Conservation (phyloP, 305 asterid species). For the Vinca major region DNA sequence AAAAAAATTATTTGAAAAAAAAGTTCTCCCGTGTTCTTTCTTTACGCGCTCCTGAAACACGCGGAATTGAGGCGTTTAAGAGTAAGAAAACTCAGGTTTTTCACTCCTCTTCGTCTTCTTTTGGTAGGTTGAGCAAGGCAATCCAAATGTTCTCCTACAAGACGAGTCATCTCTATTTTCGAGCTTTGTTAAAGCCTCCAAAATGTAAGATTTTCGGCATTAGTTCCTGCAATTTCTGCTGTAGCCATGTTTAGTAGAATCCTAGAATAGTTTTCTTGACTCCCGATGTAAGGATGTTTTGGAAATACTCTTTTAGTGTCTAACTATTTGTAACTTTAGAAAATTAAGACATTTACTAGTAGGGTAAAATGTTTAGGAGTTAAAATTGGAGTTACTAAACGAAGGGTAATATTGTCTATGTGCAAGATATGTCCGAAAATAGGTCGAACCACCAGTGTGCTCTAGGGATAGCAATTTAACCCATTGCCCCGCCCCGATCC, state of each 20-base stretch:
- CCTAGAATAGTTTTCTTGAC: background rate
- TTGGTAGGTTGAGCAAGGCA: conserved; percentile 74
- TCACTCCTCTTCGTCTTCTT: background rate
- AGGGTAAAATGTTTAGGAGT: too few species aligned
- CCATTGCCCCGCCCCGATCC: too few species aligned
- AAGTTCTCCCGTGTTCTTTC: background rate
- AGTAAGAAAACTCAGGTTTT: background rate
- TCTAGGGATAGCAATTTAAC: too few species aligned
- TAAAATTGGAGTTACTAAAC: too few species aligned
- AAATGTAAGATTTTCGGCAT: conserved; percentile 33
- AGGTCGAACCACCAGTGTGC: too few species aligned
- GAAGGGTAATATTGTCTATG: too few species aligned
- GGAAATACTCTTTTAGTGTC: too few species aligned
- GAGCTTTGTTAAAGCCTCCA: conserved; percentile 73
- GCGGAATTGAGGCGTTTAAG: too few species aligned
- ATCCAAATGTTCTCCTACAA: conserved; percentile 54
- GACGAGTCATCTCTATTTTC: conserved; percentile 56
- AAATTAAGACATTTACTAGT: too few species aligned
- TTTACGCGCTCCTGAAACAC: background rate
- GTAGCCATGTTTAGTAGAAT: background rate
- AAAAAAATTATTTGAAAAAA: too few species aligned
- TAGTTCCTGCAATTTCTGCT: background rate
- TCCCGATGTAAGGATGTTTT: background rate
- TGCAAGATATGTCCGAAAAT: too few species aligned
- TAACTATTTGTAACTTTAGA: too few species aligned